Evolutionary conservation across 768 basidiomycete species (phyloP).

Genomic region (Lactarius akahatsu): DNA sequence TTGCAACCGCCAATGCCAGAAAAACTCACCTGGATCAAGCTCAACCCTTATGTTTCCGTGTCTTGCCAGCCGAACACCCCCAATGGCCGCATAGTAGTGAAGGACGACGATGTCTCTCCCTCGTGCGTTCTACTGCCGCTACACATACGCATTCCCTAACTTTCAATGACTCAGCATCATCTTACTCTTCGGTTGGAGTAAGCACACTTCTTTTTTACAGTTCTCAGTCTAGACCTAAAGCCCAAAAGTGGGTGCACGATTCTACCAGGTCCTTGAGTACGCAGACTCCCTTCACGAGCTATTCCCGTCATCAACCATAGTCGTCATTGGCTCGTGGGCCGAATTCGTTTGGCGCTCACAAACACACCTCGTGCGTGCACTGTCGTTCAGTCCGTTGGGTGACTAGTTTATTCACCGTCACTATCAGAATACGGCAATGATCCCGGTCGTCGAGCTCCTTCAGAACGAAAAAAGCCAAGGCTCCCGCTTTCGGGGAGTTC

Average conservation of each 20-base stretch:
- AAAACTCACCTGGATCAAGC: constrained; percentile 21
- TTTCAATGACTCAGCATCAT: constrained; percentile 21
- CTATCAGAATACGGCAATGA: constrained; percentile 23
- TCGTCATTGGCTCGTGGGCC: constrained; percentile 19
- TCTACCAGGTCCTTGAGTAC: constrained; percentile 18
- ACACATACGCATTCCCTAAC: neutral
- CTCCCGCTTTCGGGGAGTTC: constrained; percentile 21
- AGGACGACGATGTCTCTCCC: constrained; percentile 20
- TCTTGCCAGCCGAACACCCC: constrained; percentile 14
- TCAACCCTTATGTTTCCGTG: constrained; percentile 28
- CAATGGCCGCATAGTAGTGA: constrained; percentile 17
- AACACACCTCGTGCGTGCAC: constrained; percentile 14
- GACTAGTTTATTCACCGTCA: neutral
- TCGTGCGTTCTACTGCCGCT: constrained; percentile 21
- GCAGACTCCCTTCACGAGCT: constrained; percentile 20
- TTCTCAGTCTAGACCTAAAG: constrained; percentile 7
- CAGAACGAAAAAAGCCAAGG: constrained; percentile 14
- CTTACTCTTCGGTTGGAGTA: constrained; percentile 31
- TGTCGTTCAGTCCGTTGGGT: neutral
- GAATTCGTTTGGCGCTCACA: constrained; percentile 24
- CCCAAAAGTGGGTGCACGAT: constrained; percentile 24
- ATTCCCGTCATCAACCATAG: constrained; percentile 16
- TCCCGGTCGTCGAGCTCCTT: constrained; percentile 27
- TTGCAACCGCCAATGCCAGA: constrained; percentile 7
- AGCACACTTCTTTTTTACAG: neutral